Base-by-base conservation (phyloP, 805 yeast genomes). In the Myxozyma vanderwaltii region DNA sequence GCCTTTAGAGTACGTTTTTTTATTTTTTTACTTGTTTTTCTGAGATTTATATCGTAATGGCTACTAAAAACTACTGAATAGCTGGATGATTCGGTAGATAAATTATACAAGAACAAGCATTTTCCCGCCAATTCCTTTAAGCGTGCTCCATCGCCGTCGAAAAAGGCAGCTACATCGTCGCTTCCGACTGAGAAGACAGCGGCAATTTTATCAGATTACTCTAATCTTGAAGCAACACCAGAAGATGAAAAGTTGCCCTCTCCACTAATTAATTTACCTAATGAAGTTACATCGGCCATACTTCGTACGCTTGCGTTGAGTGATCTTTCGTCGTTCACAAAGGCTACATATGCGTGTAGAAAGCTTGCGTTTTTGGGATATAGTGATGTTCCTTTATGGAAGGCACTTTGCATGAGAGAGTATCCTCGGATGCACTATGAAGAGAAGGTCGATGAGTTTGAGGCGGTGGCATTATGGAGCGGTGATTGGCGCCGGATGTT, bases 41-140 rank as follows among this genome's bases (percentile, higher is more conserved):
- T 17, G 13, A 10, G 19, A 29, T 29, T 29, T 7, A 29, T 29
- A 29, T 29, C 10, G 10, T 29, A 10, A 29, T 29, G 33, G 31
- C 17, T 15, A 27, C 44, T 36, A 21, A 27, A n/a, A 10, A 35
- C 33, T 3, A 13, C 13, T 12, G 33, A 6, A 23, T 26, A 61
- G 59, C 45, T 56, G 29, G 67, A 80, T 63, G 76, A 73, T 13
- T 79, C 79, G 56, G 91, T 91, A 4, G 96, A 91, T 69, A 74
- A 80, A 49, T 72, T 82, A 23, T 89, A 89, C 71, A 77, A 96
- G 51, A 79, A 81, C 63, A 70, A 69, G 64, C 69, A 69, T 46
- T 69, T 67, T 50, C 66, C 71, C 8, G 58, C 47, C 29, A 51
- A 58, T 23, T 44, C 63, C 13, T 49, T 47, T 27, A 64, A 55